These are phyloP conservation scores for Zygosaccharomyces bailii DNA, from an alignment of 805 yeast genomes.

Conservation along the genomic window DNA sequence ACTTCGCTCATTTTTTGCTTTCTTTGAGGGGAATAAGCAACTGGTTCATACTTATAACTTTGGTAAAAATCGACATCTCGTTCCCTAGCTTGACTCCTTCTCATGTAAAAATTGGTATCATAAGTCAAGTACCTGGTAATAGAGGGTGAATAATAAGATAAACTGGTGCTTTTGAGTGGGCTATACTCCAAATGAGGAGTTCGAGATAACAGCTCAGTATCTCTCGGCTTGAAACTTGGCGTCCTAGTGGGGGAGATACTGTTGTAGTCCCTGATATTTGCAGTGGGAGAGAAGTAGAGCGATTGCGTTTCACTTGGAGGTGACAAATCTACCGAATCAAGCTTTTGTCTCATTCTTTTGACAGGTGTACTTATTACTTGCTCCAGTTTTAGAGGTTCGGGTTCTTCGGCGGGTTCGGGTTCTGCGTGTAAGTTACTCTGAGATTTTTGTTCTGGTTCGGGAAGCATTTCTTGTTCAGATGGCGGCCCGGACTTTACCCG, in stretches of 20 bases:
- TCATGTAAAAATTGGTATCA: slow-evolving; percentile 29
- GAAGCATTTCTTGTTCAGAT: not conserved
- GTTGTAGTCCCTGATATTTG: not conserved
- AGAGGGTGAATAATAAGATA: slow-evolving; percentile 36
- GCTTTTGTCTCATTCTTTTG: not conserved
- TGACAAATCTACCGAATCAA: slow-evolving; percentile 6
- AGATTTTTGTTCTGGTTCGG: not conserved
- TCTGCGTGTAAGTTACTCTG: not conserved
- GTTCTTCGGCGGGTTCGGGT: slow-evolving; percentile 2
- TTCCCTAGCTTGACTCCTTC: slow-evolving; percentile 30
- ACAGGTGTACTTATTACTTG: slow-evolving; percentile 7
- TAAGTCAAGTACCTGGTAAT: slow-evolving; percentile 29
- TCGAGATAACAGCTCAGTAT: slow-evolving; percentile 7
- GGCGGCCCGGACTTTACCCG: not conserved
- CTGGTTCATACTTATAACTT: slow-evolving; percentile 23
- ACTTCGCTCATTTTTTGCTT: slow-evolving; percentile 31
- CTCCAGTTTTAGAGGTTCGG: not conserved
- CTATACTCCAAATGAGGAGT: slow-evolving; percentile 27
- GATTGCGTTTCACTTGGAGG: slow-evolving; percentile 12
- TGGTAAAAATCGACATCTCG: slow-evolving; percentile 26
- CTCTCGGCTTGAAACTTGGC: slow-evolving; percentile 15
- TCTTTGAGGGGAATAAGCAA: slow-evolving; percentile 30
- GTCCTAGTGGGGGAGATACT: slow-evolving; percentile 8
- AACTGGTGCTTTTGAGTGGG: slow-evolving; percentile 25
- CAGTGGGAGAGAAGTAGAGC: slow-evolving; percentile 7